Base-by-base conservation (phyloP, 2,329 filamentous ascomycete species). In the Paraphaeosphaeria sporulosa region DNA sequence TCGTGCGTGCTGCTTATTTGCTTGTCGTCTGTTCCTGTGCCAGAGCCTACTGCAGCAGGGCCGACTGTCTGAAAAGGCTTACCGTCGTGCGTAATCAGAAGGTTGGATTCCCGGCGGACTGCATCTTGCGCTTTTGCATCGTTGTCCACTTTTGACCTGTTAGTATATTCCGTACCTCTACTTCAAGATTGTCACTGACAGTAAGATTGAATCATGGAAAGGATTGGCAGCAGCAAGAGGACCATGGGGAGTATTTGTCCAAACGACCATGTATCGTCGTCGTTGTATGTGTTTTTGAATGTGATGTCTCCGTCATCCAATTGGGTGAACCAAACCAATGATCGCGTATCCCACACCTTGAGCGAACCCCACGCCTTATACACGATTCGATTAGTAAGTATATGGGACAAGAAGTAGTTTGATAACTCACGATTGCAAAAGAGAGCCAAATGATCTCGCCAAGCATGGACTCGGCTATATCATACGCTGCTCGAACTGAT, bases 181-280 rank as follows among this genome's bases (percentile, higher is more conserved):
- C 15, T 4, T 6, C 4, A 3, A 5, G 32, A 10, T 13, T 10
- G 21, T 44, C 30, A 51, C 48, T 38, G n/a, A 51, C 48, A 61
- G 51, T 71, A 73, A 10, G 64, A 58, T 50, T 72, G 69, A 3
- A 64, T 58, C 66, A 71, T 70, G 0, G 65, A 66, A 6, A 74
- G 57, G 1, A 70, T 12, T 0, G 69, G 71, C 5, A 72, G 52
- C 1, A 72, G 40, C 2, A 74, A 49, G 0, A 74, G 60, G 10
- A 74, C 49, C 2, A 74, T 55, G 10, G 70, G 71, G 6, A 74
- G 50, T 13, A 63, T 72, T 46, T 74, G 70, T 2, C 70, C 70
- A 34, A 72, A 72, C 0, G 65, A 66, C 71, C 68, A 71, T 12
- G 55, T 56, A 36, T 72, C 64, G 47, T 72, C 68, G 7, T 64